phyloP scores from a whole-genome alignment of 495 filamentous ascomycete species.

The Lichina pygmaea region DNA sequence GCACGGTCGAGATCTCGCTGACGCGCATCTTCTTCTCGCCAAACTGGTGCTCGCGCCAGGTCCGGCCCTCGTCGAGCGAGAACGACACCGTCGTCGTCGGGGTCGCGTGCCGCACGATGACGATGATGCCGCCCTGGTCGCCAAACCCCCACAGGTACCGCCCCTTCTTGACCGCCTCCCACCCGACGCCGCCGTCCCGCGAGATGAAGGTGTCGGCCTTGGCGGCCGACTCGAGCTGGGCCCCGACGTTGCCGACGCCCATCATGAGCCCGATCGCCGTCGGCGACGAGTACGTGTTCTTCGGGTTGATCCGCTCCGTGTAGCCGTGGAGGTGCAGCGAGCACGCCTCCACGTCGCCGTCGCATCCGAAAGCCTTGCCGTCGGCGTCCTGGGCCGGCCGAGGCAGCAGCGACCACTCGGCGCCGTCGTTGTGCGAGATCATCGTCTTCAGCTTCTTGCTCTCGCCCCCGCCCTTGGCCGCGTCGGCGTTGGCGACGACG shows the following conservation, averaged over 20 bases:
- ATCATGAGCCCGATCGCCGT: slow-evolving; percentile 84
- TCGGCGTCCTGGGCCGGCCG: slow-evolving; percentile 41
- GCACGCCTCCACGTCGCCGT: slow-evolving; percentile 31
- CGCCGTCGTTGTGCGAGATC: slow-evolving; percentile 92
- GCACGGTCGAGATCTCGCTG: slow-evolving; percentile 58
- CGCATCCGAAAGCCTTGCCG: slow-evolving; percentile 41
- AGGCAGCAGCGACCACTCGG: slow-evolving; percentile 49
- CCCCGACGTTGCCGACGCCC: slow-evolving; percentile 72
- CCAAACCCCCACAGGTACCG: slow-evolving; percentile 79
- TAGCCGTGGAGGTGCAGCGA: slow-evolving; percentile 85
- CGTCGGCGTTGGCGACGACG: slow-evolving; percentile 43
- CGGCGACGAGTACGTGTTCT: slow-evolving; percentile 62
- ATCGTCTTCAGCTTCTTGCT: slow-evolving; percentile 61
- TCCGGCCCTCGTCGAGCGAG: slow-evolving; percentile 49
- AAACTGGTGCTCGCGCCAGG: slow-evolving; percentile 53
- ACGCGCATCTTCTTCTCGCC: slow-evolving; percentile 36
- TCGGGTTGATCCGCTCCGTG: slow-evolving; percentile 55
- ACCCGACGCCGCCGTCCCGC: slow-evolving; percentile 62
- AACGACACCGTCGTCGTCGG: slow-evolving; percentile 48
- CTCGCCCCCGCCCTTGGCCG: slow-evolving; percentile 21
- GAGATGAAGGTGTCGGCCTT: slow-evolving; percentile 73
- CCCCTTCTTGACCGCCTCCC: slow-evolving; percentile 65
- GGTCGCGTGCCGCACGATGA: slow-evolving; percentile 38
- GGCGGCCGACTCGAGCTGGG: slow-evolving; percentile 24
- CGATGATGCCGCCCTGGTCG: slow-evolving; percentile 76